Evolutionary conservation across 306 rosid genomes (phyloP).

Genomic region (Begonia loranthoides): DNA sequence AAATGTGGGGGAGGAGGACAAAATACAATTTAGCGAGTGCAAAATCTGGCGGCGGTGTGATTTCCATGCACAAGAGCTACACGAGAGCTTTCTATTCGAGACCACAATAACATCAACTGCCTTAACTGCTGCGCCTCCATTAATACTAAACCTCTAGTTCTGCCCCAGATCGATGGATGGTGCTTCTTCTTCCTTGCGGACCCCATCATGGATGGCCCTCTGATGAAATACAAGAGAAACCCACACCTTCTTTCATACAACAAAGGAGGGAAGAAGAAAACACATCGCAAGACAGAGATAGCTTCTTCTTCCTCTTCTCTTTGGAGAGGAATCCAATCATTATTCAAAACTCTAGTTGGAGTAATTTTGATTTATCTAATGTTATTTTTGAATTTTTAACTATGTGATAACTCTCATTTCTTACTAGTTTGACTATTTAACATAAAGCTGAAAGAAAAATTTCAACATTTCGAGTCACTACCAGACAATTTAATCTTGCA

Average conservation of each 20-base stretch:
- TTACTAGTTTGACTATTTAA: no score
- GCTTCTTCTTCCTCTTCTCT: background rate
- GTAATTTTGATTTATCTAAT: no score
- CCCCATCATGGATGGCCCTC: no score
- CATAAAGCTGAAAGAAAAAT: no score
- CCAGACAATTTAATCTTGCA: no score
- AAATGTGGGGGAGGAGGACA: conserved; percentile 2
- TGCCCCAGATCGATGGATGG: conserved; percentile 12
- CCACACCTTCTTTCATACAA: background rate
- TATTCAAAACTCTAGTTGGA: no score
- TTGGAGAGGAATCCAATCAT: no score
- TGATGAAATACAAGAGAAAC: no score
- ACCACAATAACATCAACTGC: conserved; percentile 29
- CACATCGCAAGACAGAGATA: background rate
- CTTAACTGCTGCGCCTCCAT: conserved; percentile 46
- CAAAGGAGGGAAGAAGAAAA: background rate
- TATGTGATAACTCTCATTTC: no score
- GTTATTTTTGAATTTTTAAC: no score
- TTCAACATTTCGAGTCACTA: no score
- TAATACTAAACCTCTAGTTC: background rate
- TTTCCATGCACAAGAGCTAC: conserved; percentile 52
- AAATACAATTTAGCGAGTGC: conserved; percentile 29
- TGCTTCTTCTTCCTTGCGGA: no score
- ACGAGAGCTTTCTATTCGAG: conserved; percentile 29
- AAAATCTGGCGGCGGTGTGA: conserved; percentile 49